A percentile compares a stretch with the other conserved stretches of the same genome.
These are phyloP conservation scores for Neoboletus subvelutipes DNA, from an alignment of 768 basidiomycete genomes.

Conservation along the genomic window DNA sequence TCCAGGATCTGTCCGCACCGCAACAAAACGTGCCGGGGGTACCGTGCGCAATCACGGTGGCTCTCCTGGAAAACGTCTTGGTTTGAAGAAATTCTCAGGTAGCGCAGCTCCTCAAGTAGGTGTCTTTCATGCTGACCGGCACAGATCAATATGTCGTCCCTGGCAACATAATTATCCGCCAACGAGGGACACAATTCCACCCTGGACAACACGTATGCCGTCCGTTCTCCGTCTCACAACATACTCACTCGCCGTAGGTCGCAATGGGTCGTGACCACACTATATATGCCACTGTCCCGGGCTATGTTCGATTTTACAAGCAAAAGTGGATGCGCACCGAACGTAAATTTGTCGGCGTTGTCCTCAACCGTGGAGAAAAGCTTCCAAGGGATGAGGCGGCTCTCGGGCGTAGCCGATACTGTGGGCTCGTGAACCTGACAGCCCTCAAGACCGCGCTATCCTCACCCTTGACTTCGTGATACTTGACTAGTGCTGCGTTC, in stretches of 20 bases:
- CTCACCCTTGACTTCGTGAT: slow-evolving; percentile 10
- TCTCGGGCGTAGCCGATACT: slow-evolving; percentile 82
- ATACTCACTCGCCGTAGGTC: slow-evolving; percentile 51
- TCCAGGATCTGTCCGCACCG: slow-evolving; percentile 76
- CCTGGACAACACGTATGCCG: slow-evolving; percentile 87
- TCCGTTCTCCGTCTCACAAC: background rate
- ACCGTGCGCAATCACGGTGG: slow-evolving; percentile 91
- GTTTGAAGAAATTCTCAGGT: slow-evolving; percentile 97
- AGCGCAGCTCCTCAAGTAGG: slow-evolving; percentile 17
- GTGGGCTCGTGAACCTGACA: slow-evolving; percentile 71
- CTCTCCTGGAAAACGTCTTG: slow-evolving; percentile 89
- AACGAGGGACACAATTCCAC: slow-evolving; percentile 90
- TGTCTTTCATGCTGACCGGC: slow-evolving; percentile 8
- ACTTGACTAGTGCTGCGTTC: background rate
- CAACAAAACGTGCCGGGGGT: slow-evolving; percentile 96
- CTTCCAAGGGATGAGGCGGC: slow-evolving; percentile 78
- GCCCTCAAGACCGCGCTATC: slow-evolving; percentile 20
- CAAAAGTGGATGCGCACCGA: slow-evolving; percentile 70
- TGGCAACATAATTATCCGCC: slow-evolving; percentile 94
- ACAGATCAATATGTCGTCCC: slow-evolving; percentile 89
- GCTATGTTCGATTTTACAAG: slow-evolving; percentile 94
- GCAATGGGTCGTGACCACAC: slow-evolving; percentile 94
- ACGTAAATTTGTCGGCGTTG: slow-evolving; percentile 82
- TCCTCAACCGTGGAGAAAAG: slow-evolving; percentile 75
- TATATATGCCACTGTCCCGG: slow-evolving; percentile 85